A percentile compares a stretch with the other conserved stretches of the same genome.
Conservation (phyloP, 192 early-diverging fungal genomes). For the Geosiphon pyriformis region DNA sequence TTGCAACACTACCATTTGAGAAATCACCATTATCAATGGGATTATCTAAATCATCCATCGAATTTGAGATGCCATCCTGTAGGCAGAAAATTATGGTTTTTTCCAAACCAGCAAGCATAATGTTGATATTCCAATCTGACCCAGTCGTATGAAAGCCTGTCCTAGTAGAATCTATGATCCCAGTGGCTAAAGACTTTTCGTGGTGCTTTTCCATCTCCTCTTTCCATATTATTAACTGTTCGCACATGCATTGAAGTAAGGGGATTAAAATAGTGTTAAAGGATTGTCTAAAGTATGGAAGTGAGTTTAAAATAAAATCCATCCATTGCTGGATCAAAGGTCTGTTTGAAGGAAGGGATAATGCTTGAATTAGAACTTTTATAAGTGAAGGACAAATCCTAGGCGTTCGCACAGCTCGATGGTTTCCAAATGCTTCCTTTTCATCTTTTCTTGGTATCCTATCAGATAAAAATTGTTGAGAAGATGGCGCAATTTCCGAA, state of each 20-base stretch:
- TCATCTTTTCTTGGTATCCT: conserved; percentile 5
- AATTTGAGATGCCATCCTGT: conserved; percentile 27
- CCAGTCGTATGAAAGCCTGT: not conserved
- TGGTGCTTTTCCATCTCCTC: conserved; percentile 8
- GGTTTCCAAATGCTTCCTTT: conserved; percentile 29
- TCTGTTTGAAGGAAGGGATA: conserved; percentile 55
- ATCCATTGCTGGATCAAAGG: conserved; percentile 70
- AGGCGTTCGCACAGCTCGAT: conserved; percentile 12
- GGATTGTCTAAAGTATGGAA: conserved; percentile 54
- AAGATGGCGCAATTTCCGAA: conserved; percentile 22
- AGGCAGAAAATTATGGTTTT: conserved; percentile 51
- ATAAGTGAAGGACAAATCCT: conserved; percentile 47
- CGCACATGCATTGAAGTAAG: conserved; percentile 54
- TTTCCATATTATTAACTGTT: conserved; percentile 45
- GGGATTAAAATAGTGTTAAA: conserved; percentile 62
- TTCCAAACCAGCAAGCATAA: conserved; percentile 52
- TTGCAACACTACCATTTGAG: not conserved
- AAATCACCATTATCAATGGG: not conserved
- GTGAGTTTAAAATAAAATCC: conserved; percentile 60
- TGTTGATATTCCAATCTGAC: conserved; percentile 46
- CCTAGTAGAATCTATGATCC: not conserved
- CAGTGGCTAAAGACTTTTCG: not conserved
- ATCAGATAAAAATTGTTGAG: not conserved
- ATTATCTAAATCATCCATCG: conserved; percentile 29
- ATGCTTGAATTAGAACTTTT: conserved; percentile 53